phyloP scores from a whole-genome alignment of 2,329 filamentous ascomycete species.

The Aspergillus puulaauensis region DNA sequence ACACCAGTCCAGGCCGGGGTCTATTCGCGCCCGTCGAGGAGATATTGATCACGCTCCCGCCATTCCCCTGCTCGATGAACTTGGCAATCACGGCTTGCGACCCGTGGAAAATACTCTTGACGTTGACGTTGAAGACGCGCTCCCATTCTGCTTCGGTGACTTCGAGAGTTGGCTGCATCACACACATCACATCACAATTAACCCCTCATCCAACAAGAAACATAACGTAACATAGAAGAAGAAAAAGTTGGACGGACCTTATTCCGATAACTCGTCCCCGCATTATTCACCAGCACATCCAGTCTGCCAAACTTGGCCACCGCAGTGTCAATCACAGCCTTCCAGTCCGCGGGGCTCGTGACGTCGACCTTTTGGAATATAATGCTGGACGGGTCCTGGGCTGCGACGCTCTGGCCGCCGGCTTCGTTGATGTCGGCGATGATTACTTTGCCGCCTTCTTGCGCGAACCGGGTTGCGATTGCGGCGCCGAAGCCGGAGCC shows the following conservation, averaged over 20 bases:
- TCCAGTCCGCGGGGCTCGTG: constrained; percentile 35
- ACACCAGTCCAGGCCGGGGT: constrained; percentile 44
- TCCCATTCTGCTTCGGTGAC: constrained; percentile 47
- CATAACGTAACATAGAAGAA: neutral
- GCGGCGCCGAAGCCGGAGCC: constrained; percentile 46
- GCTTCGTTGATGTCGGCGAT: constrained; percentile 42
- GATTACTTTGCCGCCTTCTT: constrained; percentile 44
- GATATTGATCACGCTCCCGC: constrained; percentile 47
- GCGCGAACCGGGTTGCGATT: constrained; percentile 39
- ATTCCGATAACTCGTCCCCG: constrained; percentile 43
- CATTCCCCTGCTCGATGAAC: constrained; percentile 39
- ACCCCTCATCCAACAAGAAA: neutral
- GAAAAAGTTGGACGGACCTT: constrained; percentile 26
- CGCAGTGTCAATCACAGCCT: constrained; percentile 27
- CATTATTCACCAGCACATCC: constrained; percentile 50
- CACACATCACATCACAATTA: too few relatives aligned
- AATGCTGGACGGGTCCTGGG: constrained; percentile 29
- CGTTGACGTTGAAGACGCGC: constrained; percentile 45
- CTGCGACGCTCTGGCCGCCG: constrained; percentile 32
- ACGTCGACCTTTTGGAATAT: constrained; percentile 38
- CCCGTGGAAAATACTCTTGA: constrained; percentile 43
- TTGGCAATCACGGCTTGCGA: constrained; percentile 34
- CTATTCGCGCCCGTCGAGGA: constrained; percentile 44
- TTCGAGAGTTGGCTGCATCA: constrained; percentile 36
- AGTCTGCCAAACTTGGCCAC: constrained; percentile 35